Conservation (phyloP, 257 asterid species). For the Pogostemon cablin region DNA sequence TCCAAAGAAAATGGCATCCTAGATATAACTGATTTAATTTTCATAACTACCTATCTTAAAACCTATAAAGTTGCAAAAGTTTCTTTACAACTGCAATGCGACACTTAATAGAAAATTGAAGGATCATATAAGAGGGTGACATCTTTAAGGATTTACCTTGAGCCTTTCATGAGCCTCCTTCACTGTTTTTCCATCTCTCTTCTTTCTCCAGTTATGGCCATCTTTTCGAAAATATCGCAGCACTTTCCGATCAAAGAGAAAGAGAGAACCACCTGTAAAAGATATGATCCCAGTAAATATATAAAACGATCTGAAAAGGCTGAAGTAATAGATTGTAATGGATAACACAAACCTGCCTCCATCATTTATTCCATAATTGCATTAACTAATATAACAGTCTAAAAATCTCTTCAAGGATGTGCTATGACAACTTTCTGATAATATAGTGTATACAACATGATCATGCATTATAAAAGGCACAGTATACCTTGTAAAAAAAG, state of each 20-base stretch:
- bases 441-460: background rate
- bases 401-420: background rate
- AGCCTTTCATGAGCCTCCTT: conserved; percentile 98
- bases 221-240: conserved; percentile 87
- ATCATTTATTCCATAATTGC: background rate
- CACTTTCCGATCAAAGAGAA: conserved; percentile 93
- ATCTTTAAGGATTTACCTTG: conserved; percentile 52
- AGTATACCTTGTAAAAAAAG: background rate
- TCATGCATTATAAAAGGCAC: background rate
- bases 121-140: conserved; percentile 27
- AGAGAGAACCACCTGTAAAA: conserved; percentile 82
- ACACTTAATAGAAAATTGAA: conserved; percentile 21
- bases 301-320: conserved; percentile 20
- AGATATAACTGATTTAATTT: conserved; percentile 9
- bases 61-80: conserved; percentile 3
- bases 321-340: conserved; percentile 13
- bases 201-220: conserved; percentile 96
- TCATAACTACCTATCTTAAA: conserved; percentile 11
- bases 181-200: conserved; percentile 91
- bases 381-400: conserved; percentile 3
- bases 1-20: conserved; percentile 18
- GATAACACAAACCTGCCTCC: background rate
- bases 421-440: background rate
- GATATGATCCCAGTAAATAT: conserved; percentile 26
- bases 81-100: conserved; percentile 25